A percentile compares a stretch with the other conserved stretches of the same genome.
Conservation (phyloP, 2,329 filamentous ascomycete genomes). For the Pseudocercospora fijiensis region DNA sequence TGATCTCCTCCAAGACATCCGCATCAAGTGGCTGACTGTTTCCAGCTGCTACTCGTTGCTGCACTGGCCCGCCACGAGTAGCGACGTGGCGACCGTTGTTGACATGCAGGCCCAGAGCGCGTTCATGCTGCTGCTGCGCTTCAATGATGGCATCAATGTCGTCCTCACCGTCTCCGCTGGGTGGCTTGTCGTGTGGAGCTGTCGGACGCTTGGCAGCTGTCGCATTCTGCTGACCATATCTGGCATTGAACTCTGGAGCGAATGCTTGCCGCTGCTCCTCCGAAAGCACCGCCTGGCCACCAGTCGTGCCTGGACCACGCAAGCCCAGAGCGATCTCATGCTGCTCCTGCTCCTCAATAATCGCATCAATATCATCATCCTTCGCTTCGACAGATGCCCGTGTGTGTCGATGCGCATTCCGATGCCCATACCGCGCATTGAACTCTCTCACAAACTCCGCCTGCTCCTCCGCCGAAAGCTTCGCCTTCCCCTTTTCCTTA, state of each 20-base stretch:
- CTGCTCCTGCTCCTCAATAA: not conserved
- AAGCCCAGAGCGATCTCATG: not conserved
- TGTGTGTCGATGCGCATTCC: not conserved
- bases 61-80: not conserved
- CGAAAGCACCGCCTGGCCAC: not conserved
- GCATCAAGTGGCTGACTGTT: not conserved
- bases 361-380: not conserved
- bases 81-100: not conserved
- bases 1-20: not conserved
- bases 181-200: not conserved
- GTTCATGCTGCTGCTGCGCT: not conserved
- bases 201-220: not conserved
- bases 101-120: not conserved
- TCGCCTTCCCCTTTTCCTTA: not conserved
- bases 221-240: not conserved
- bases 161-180: not conserved
- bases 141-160: not conserved
- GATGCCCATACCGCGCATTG: not conserved
- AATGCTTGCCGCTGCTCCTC: not conserved
- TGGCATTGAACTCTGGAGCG: not conserved
- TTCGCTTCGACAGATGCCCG: not conserved
- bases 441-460: not conserved
- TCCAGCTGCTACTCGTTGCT: not conserved
- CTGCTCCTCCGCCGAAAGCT: not conserved
- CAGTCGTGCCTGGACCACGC: not conserved